A percentile compares a stretch with the other conserved stretches of the same genome.
phyloP scores from a whole-genome alignment of 1,139 yeast species.

The Taphrina communis region DNA sequence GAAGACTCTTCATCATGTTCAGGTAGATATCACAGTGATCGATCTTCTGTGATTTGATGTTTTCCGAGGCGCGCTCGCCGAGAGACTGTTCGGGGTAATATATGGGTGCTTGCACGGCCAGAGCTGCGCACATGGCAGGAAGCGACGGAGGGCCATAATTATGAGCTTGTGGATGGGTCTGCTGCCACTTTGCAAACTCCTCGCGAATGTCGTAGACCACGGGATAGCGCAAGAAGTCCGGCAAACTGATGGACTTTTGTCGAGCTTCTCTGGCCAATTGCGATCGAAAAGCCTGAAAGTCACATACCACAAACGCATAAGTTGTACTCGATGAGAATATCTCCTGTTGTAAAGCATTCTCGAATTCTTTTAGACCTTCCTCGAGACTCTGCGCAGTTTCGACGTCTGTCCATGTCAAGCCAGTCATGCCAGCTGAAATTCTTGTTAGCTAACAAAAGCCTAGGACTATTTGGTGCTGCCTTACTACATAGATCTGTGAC shows the following conservation, averaged over 20 bases:
- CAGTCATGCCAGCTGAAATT: slow-evolving; percentile 50
- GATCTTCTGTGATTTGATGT: slow-evolving; percentile 52
- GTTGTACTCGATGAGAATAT: slow-evolving; percentile 58
- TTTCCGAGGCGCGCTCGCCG: background rate
- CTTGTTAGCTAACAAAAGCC: background rate
- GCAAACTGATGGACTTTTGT: slow-evolving; percentile 73
- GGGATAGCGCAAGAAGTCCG: slow-evolving; percentile 77
- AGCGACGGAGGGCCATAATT: slow-evolving; percentile 61
- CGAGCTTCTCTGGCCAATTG: slow-evolving; percentile 81
- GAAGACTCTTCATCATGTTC: slow-evolving; percentile 60
- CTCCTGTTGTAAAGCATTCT: slow-evolving; percentile 58
- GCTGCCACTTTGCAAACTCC: slow-evolving; percentile 76
- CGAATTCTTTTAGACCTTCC: slow-evolving; percentile 66
- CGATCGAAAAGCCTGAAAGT: slow-evolving; percentile 73
- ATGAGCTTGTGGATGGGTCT: slow-evolving; percentile 66
- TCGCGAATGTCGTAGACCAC: slow-evolving; percentile 74
- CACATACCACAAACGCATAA: slow-evolving; percentile 71
- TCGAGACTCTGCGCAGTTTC: slow-evolving; percentile 59
- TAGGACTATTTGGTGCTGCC: slow-evolving; percentile 33
- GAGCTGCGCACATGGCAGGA: slow-evolving; percentile 62
- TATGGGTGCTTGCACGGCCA: slow-evolving; percentile 58
- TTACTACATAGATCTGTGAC: slow-evolving; percentile 65
- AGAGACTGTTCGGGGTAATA: background rate
- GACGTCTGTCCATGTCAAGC: slow-evolving; percentile 69
- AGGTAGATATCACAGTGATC: slow-evolving; percentile 56